Evolutionary conservation across 2,329 filamentous ascomycete genomes (phyloP).

Genomic region (Paracamarosporium sp.): DNA sequence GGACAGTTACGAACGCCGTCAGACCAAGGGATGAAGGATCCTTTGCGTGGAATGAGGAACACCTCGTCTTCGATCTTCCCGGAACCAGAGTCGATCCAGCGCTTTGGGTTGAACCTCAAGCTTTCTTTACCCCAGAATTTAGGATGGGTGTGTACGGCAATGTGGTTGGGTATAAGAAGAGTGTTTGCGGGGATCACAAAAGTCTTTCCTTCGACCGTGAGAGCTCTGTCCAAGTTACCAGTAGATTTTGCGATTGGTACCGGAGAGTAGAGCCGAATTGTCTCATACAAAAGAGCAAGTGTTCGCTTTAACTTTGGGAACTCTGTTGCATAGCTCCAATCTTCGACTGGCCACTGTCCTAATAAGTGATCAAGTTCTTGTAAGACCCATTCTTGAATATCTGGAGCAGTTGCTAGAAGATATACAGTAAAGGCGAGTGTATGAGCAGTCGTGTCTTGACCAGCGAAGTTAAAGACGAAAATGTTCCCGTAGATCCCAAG

Average conservation of each 20-base stretch:
- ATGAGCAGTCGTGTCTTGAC: constrained; percentile 59
- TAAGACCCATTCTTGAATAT: constrained; percentile 55
- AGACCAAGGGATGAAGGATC: constrained; percentile 32
- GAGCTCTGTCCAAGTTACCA: background rate
- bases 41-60: background rate
- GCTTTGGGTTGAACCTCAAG: constrained; percentile 30
- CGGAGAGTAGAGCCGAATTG: constrained; percentile 50
- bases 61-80: constrained; percentile 1
- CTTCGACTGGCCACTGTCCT: constrained; percentile 15
- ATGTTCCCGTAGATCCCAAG: no score
- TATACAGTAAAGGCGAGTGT: constrained; percentile 52
- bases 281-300: constrained; percentile 48
- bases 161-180: constrained; percentile 20
- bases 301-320: constrained; percentile 54
- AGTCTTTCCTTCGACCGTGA: constrained; percentile 5
- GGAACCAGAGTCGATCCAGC: constrained; percentile 29
- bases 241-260: constrained; percentile 42
- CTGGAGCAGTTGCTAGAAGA: constrained; percentile 53
- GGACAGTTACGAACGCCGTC: constrained; percentile 38
- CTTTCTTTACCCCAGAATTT: constrained; percentile 37
- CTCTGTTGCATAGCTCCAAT: constrained; percentile 45
- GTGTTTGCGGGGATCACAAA: constrained; percentile 16
- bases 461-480: constrained; percentile 58
- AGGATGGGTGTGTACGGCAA: constrained; percentile 35
- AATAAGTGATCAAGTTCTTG: constrained; percentile 47